These are phyloP conservation scores for Neurospora sublineolata DNA, from an alignment of 495 filamentous ascomycete species.

Conservation along the genomic window DNA sequence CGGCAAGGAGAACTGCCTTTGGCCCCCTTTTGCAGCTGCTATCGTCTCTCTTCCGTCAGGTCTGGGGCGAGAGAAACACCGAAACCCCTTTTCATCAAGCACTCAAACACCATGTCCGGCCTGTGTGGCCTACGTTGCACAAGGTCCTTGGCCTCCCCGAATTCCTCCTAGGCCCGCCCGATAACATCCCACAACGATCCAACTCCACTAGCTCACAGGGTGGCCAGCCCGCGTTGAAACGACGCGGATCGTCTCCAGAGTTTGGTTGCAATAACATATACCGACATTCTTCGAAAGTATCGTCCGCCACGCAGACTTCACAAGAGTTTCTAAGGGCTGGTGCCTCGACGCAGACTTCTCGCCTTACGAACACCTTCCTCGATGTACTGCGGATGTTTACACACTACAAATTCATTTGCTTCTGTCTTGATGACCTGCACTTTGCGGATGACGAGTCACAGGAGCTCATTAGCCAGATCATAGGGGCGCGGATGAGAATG, in stretches of 20 bases:
- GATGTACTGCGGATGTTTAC: slow-evolving; percentile 74
- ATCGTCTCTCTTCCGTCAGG: slow-evolving; percentile 76
- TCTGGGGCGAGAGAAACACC: slow-evolving; percentile 81
- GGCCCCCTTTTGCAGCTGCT: slow-evolving; percentile 71
- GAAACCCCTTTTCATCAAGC: slow-evolving; percentile 70
- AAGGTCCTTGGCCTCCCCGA: slow-evolving; percentile 69
- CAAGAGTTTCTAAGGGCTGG: slow-evolving; percentile 62
- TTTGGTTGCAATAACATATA: slow-evolving; percentile 11
- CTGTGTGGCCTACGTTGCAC: slow-evolving; percentile 69
- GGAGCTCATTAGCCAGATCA: slow-evolving; percentile 65
- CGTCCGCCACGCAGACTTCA: slow-evolving; percentile 38
- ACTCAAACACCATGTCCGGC: slow-evolving; percentile 58
- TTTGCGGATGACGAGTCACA: slow-evolving; percentile 77
- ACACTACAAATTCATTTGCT: slow-evolving; percentile 65
- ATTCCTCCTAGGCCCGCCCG: slow-evolving; percentile 44
- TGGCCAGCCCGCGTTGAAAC: slow-evolving; percentile 14
- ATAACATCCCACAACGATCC: slow-evolving; percentile 3
- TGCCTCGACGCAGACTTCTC: slow-evolving; percentile 59
- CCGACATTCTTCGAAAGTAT: neutral
- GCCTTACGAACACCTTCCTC: slow-evolving; percentile 71
- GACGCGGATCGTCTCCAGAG: slow-evolving; percentile 34
- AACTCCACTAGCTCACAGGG: slow-evolving; percentile 5
- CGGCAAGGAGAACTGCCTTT: slow-evolving; percentile 68
- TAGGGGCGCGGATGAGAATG: slow-evolving; percentile 61
- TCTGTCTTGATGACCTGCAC: slow-evolving; percentile 78